These are phyloP conservation scores for Monosporascus sp. DNA, from an alignment of 2,329 filamentous ascomycete species.

Conservation along the genomic window DNA sequence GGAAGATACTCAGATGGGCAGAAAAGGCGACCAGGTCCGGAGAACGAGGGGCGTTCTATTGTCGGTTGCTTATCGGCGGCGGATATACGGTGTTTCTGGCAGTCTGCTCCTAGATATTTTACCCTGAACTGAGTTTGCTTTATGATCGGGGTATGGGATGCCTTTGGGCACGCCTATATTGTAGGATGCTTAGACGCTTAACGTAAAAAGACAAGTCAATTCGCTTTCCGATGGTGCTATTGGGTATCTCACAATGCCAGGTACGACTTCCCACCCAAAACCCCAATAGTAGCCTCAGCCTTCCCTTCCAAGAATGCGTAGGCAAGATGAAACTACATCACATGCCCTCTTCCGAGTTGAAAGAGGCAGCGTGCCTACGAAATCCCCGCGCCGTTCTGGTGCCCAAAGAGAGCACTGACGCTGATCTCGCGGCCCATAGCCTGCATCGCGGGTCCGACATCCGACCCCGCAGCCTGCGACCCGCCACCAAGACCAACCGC, in stretches of 20 bases:
- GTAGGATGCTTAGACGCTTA: background rate
- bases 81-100: background rate
- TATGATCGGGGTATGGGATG: background rate
- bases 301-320: too few species aligned
- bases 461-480: slow-evolving; percentile 1
- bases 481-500: slow-evolving; percentile 4
- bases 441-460: slow-evolving; percentile 4
- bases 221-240: background rate
- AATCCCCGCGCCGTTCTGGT: slow-evolving; percentile 18
- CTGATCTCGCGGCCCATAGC: slow-evolving; percentile 34
- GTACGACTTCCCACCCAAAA: background rate
- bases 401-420: slow-evolving; percentile 41
- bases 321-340: background rate
- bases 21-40: background rate
- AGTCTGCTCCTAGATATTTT: background rate
- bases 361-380: background rate
- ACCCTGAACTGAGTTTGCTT: background rate
- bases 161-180: background rate
- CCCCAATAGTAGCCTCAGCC: background rate
- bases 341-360: background rate
- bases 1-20: background rate
- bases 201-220: background rate
- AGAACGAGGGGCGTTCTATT: background rate
- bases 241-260: background rate
- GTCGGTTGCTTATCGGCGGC: background rate